phyloP scores from a whole-genome alignment of 495 filamentous ascomycete genomes.

The Penicillium paxilli region DNA sequence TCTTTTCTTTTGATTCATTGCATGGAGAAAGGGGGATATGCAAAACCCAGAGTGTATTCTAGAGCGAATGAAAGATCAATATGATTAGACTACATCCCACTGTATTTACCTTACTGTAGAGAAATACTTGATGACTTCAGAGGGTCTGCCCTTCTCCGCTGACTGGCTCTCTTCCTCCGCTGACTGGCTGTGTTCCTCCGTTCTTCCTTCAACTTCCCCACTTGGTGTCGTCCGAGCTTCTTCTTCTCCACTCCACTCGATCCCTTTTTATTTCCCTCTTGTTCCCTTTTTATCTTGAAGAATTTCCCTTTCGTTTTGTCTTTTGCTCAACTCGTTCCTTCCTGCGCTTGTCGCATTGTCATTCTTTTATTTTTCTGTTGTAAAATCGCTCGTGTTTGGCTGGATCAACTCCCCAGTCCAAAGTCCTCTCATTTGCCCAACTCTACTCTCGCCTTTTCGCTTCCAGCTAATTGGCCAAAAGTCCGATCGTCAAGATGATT shows the following conservation, averaged over 20 bases:
- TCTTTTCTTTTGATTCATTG: slow-evolving; percentile 1
- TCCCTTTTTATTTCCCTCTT: neutral
- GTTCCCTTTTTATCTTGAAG: neutral
- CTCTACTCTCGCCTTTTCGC: neutral
- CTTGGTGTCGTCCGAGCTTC: neutral
- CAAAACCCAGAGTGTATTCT: slow-evolving; percentile 19
- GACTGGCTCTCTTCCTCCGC: neutral
- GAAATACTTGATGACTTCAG: neutral
- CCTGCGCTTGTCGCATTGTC: neutral
- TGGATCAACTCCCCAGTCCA: neutral
- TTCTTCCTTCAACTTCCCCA: neutral
- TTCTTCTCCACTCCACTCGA: neutral
- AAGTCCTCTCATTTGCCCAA: neutral
- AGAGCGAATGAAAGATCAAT: slow-evolving; percentile 11
- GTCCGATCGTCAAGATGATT: slow-evolving; percentile 19
- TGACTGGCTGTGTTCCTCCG: neutral
- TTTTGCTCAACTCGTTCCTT: neutral
- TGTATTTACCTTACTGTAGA: neutral
- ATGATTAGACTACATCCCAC: slow-evolving; percentile 8
- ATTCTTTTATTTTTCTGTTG: neutral
- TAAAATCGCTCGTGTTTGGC: neutral
- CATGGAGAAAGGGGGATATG: slow-evolving; percentile 6
- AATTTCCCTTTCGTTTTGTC: neutral
- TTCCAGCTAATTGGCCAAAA: too few species aligned
- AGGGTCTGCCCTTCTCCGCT: neutral